Percentiles rank a stretch among this genome's conserved stretches.
phyloP scores from a whole-genome alignment of 805 yeast genomes.

The Monosporozyma aerobia region DNA sequence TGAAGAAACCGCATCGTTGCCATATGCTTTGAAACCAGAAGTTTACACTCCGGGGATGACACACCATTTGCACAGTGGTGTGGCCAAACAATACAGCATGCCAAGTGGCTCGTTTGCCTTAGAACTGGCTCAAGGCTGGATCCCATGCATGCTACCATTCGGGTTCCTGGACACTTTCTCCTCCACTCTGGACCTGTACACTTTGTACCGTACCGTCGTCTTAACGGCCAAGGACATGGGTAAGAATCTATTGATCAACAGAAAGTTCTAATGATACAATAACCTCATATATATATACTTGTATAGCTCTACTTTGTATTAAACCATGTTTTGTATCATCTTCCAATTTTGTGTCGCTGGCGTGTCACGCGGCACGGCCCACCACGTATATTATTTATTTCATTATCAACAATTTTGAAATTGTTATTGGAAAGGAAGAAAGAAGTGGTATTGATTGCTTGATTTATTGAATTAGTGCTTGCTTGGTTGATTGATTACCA shows the following conservation, averaged over 20 bases:
- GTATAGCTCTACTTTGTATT: neutral
- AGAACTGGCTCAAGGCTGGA: slow-evolving; percentile 98
- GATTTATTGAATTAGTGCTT: no score
- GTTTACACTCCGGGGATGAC: slow-evolving; percentile 80
- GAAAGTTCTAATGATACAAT: neutral
- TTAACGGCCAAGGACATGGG: slow-evolving; percentile 75
- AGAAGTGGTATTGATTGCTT: no score
- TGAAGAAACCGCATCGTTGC: slow-evolving; percentile 61
- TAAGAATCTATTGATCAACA: slow-evolving; percentile 39
- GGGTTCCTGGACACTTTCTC: slow-evolving; percentile 75
- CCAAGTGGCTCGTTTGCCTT: slow-evolving; percentile 75
- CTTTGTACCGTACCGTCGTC: slow-evolving; percentile 59
- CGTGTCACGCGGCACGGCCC: no score
- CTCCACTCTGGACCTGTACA: slow-evolving; percentile 69
- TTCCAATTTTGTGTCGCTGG: no score
- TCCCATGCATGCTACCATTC: slow-evolving; percentile 95
- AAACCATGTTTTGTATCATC: no score
- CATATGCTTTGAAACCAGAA: slow-evolving; percentile 55
- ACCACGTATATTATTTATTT: no score
- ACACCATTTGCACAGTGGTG: slow-evolving; percentile 69
- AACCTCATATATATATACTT: neutral
- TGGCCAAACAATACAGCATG: slow-evolving; percentile 79
- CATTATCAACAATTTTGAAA: no score
- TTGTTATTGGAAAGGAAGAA: no score
- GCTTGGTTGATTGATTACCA: no score